Conservation (phyloP, 257 asterid genomes). For the Salvia hispanica region DNA sequence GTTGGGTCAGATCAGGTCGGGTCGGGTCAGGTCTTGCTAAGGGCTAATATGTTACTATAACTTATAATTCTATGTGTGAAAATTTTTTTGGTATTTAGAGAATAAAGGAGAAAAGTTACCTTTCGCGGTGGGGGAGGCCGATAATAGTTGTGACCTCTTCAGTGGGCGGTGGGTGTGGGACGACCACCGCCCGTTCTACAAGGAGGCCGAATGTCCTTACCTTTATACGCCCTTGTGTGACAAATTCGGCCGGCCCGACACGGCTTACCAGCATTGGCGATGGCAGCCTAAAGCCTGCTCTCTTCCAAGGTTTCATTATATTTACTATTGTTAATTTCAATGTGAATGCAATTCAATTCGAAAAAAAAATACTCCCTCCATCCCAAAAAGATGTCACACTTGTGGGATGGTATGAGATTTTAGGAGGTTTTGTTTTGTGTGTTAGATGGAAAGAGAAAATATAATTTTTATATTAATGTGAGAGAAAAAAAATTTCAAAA, state of each 20-base stretch:
- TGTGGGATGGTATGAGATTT: too few species aligned
- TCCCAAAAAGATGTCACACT: too few species aligned
- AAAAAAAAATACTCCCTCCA: too few species aligned
- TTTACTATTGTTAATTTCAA: not conserved
- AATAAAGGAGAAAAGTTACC: slow-evolving; percentile 65
- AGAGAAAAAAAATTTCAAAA: too few species aligned
- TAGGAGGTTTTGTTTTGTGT: too few species aligned
- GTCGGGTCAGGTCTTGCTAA: not conserved
- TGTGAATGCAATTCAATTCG: too few species aligned
- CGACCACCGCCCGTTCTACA: slow-evolving; percentile 58
- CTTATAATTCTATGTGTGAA: not conserved
- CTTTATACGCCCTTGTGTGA: slow-evolving; percentile 93
- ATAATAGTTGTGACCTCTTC: slow-evolving; percentile 64
- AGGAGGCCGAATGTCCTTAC: slow-evolving; percentile 86
- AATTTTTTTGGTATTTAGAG: slow-evolving; percentile 49
- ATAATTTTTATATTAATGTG: too few species aligned
- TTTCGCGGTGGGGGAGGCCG: slow-evolving; percentile 54
- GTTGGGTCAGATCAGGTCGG: too few species aligned
- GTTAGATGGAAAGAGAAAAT: too few species aligned
- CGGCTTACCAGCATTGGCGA: slow-evolving; percentile 75
- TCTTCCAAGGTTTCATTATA: slow-evolving; percentile 63
- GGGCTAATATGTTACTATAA: too few species aligned
- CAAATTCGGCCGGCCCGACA: slow-evolving; percentile 79
- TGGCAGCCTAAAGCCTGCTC: slow-evolving; percentile 89
- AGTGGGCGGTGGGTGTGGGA: slow-evolving; percentile 88